Percentiles rank a stretch among this genome's conserved stretches.
Evolutionary conservation across 2,329 filamentous ascomycete genomes (phyloP).

Genomic region (Alternaria metachromatica): DNA sequence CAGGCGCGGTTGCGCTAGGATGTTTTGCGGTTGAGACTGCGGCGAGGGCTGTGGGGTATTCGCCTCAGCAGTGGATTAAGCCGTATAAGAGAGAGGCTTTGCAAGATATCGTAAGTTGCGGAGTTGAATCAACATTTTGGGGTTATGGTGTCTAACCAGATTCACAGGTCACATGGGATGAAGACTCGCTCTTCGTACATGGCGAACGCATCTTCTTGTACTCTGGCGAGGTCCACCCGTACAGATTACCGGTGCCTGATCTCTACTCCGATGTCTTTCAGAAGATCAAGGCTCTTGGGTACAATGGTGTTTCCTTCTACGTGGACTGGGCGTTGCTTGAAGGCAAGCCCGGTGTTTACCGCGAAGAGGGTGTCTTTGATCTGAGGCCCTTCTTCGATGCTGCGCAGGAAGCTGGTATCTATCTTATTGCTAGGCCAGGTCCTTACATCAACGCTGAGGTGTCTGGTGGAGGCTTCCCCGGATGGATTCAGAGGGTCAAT

Average conservation of each 20-base stretch:
- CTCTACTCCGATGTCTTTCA: slow-evolving; percentile 78
- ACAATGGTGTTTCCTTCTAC: slow-evolving; percentile 82
- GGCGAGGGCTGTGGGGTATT: slow-evolving; percentile 58
- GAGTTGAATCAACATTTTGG: not conserved
- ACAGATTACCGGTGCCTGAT: slow-evolving; percentile 65
- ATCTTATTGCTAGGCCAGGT: slow-evolving; percentile 72
- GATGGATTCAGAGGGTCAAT: slow-evolving; percentile 75
- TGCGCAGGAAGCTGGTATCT: slow-evolving; percentile 75
- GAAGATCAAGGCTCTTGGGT: slow-evolving; percentile 81
- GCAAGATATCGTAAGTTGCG: slow-evolving; percentile 61
- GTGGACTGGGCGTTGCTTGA: slow-evolving; percentile 80
- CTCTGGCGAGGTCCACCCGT: slow-evolving; percentile 77
- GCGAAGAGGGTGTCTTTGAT: slow-evolving; percentile 73
- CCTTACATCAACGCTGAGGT: slow-evolving; percentile 82
- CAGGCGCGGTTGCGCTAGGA: slow-evolving; percentile 37
- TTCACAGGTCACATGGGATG: slow-evolving; percentile 70
- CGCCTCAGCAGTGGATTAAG: slow-evolving; percentile 57
- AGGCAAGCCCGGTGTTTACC: slow-evolving; percentile 72
- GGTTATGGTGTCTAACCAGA: not conserved
- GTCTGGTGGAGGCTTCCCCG: slow-evolving; percentile 79
- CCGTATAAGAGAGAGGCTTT: slow-evolving; percentile 58
- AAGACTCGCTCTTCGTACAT: slow-evolving; percentile 72
- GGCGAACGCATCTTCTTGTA: slow-evolving; percentile 76
- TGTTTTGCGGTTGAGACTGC: slow-evolving; percentile 54
- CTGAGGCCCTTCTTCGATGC: slow-evolving; percentile 79